phyloP scores from a whole-genome alignment of 495 filamentous ascomycete genomes.

The Penicillium desertorum region DNA sequence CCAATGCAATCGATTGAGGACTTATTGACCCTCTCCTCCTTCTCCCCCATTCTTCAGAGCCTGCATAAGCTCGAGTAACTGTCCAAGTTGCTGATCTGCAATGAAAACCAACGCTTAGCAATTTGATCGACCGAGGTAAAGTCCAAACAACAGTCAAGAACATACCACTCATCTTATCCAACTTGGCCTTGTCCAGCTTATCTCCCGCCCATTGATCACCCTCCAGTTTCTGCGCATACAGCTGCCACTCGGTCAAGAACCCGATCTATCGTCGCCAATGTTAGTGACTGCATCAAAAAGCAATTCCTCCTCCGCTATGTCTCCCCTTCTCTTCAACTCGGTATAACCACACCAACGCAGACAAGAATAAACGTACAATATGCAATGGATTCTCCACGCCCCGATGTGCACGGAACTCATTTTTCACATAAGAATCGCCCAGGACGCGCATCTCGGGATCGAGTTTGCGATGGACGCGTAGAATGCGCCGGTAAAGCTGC shows the following conservation, averaged over 20 bases:
- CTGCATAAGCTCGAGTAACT: conserved; percentile 92
- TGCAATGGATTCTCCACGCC: conserved; percentile 88
- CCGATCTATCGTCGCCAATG: conserved; percentile 65
- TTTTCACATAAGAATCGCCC: conserved; percentile 88
- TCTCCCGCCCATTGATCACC: conserved; percentile 79
- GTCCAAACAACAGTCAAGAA: conserved; percentile 20
- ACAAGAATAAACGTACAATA: conserved; percentile 57
- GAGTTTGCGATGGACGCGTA: conserved; percentile 83
- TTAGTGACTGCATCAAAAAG: conserved; percentile 14
- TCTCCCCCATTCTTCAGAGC: conserved; percentile 56
- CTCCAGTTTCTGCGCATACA: conserved; percentile 88
- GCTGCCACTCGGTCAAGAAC: conserved; percentile 94
- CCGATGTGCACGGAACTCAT: conserved; percentile 81
- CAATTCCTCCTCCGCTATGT: neutral
- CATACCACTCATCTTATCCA: conserved; percentile 95
- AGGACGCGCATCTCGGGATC: conserved; percentile 72
- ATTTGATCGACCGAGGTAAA: conserved; percentile 1
- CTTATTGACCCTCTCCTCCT: conserved; percentile 22
- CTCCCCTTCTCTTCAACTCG: neutral
- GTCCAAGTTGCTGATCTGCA: conserved; percentile 86
- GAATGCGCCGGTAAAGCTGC: conserved; percentile 80
- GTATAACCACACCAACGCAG: neutral
- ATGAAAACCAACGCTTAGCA: conserved; percentile 11
- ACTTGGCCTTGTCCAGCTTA: conserved; percentile 70
- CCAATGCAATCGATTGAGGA: neutral